Evolutionary conservation across 1,139 yeast species (phyloP).

Genomic region (Blastobotrys indianensis): DNA sequence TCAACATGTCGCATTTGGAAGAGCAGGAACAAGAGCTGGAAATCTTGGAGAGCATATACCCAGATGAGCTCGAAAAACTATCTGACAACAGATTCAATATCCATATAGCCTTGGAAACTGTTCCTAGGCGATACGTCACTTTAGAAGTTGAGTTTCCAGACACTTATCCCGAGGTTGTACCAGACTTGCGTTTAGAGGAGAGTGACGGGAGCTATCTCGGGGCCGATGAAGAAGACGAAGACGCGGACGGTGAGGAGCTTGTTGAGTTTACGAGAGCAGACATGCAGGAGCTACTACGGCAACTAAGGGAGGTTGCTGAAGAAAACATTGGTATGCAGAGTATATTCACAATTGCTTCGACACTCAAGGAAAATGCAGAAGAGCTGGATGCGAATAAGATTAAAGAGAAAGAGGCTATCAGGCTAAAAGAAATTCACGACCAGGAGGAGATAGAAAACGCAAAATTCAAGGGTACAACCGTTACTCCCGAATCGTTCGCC

Average conservation of each 20-base stretch:
- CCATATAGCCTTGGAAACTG: constrained; percentile 43
- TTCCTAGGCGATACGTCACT: constrained; percentile 42
- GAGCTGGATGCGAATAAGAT: constrained; percentile 52
- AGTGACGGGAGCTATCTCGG: constrained; percentile 37
- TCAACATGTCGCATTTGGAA: constrained; percentile 43
- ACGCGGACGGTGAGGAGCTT: constrained; percentile 21
- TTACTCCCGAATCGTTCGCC: constrained; percentile 63
- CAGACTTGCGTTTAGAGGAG: constrained; percentile 44
- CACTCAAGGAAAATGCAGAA: constrained; percentile 78
- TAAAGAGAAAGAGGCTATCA: constrained; percentile 47
- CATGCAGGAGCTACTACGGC: constrained; percentile 42
- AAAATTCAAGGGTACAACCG: constrained; percentile 68
- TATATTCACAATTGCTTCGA: constrained; percentile 69
- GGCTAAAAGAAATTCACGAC: constrained; percentile 52
- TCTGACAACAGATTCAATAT: constrained; percentile 33
- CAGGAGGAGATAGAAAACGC: constrained; percentile 70
- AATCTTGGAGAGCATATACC: constrained; percentile 82
- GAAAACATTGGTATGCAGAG: constrained; percentile 82
- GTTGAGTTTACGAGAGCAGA: constrained; percentile 27
- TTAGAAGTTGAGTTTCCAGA: constrained; percentile 63
- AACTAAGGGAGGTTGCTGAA: constrained; percentile 48
- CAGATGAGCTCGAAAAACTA: constrained; percentile 61
- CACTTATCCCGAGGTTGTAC: constrained; percentile 65
- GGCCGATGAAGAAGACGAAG: constrained; percentile 40
- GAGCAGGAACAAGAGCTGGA: constrained; percentile 34